phyloP scores from a whole-genome alignment of 2,329 filamentous ascomycete species.

The Sporothrix protearum region DNA sequence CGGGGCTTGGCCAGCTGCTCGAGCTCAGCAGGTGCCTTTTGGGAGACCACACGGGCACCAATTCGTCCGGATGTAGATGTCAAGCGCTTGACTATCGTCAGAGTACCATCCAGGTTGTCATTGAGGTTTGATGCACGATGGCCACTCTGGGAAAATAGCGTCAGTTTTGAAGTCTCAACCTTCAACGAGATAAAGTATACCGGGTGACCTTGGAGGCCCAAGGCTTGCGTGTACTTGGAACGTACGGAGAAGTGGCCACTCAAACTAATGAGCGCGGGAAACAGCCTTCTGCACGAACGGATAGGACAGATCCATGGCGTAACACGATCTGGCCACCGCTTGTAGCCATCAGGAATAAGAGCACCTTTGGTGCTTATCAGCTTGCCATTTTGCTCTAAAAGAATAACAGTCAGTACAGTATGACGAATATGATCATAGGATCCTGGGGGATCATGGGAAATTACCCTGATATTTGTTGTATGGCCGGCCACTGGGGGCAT shows the following conservation, averaged over 20 bases:
- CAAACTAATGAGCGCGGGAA: constrained; percentile 7
- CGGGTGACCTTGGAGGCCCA: not conserved
- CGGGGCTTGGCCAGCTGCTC: not conserved
- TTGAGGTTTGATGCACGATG: constrained; percentile 18
- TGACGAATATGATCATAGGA: not conserved
- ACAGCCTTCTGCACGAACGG: constrained; percentile 22
- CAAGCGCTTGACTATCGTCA: not conserved
- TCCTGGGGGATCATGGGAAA: too few relatives aligned
- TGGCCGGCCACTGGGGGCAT: constrained; percentile 9
- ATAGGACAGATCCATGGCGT: constrained; percentile 26
- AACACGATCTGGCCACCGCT: not conserved
- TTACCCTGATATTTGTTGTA: constrained; percentile 17
- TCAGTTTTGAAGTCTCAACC: not conserved
- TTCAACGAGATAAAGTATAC: not conserved
- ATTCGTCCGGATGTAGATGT: not conserved
- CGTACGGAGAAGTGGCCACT: constrained; percentile 23
- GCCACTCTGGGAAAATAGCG: not conserved
- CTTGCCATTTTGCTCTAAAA: not conserved
- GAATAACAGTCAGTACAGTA: not conserved
- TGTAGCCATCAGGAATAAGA: constrained; percentile 23
- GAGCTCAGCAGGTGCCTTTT: not conserved
- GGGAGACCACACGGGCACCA: constrained; percentile 21
- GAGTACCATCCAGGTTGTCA: constrained; percentile 25
- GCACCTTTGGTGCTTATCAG: not conserved
- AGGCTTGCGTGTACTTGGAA: not conserved